Base-by-base conservation (phyloP, 805 yeast genomes). In the Spathaspora passalidarum region DNA sequence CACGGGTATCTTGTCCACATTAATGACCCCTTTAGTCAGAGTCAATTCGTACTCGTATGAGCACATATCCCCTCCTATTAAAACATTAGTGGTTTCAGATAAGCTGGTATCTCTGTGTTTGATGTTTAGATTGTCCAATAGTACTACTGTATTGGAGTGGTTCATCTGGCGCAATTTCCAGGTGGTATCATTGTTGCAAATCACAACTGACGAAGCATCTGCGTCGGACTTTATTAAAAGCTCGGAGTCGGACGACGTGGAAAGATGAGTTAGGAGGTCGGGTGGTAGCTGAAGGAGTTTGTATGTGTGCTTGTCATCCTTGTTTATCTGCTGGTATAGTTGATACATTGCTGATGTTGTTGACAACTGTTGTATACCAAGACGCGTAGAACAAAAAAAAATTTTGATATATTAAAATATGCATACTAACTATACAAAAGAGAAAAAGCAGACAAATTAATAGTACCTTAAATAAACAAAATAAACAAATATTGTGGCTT, bases 91-190 rank as follows among this genome's bases (percentile, higher is more conserved):
- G 18, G 26, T 38, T 13, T n/a, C 25, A 10, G 39, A 42, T 4
- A 49, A 18, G 8, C 32, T 16, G 16, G 41, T 42, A 14, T 36
- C 40, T 11, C 44, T 23, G 5, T 38, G 32, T 20, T 46, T 41
- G 5, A 48, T 42, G 19, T 47, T 50, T 56, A 55, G 46, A 38
- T 59, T 61, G 10, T 61, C 61, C 59, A 80, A 59, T 18, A 90
- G 49, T 53, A 89, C 60, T n/a, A 87, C 82, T 4, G 92, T 78
- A 61, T 92, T 90, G 6, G 97, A 86, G 62, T 92, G 97, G 59
- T 88, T 88, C 69, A 86, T 84, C 56, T 86, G 91, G 43, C 88
- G 73, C 14, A 90, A 55, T 38, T 72, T 69, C 78, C 80, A 90
- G 0, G 96, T 86, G 42, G 71, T 62, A 22, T 65, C 52, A 2